Percentiles rank a stretch among this genome's conserved stretches.
phyloP scores from a whole-genome alignment of 2,329 filamentous ascomycete species.

The Pseudogymnoascus sp. region DNA sequence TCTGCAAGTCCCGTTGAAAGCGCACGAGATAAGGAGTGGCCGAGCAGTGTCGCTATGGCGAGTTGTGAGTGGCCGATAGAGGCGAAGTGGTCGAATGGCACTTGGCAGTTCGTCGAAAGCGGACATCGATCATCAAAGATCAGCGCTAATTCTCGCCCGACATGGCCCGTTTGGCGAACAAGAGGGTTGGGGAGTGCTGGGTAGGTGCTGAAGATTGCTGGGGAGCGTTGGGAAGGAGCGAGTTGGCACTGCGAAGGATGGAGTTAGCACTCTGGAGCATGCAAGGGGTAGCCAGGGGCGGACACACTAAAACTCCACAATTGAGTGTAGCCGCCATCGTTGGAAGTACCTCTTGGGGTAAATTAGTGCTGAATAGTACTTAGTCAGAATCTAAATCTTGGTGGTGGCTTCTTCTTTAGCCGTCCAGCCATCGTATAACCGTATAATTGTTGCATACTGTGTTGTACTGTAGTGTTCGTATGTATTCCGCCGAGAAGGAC shows the following conservation, averaged over 20 bases:
- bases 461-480: background rate
- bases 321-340: background rate
- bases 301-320: background rate
- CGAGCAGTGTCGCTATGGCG: background rate
- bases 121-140: background rate
- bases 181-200: background rate
- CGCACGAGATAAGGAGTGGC: conserved; percentile 1
- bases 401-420: background rate
- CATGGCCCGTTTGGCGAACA: background rate
- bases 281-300: background rate
- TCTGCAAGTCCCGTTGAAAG: background rate
- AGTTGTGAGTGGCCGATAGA: background rate
- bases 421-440: background rate
- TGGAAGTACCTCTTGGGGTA: background rate
- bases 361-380: background rate
- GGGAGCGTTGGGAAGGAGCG: no score
- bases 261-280: background rate
- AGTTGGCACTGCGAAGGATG: background rate
- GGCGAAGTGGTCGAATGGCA: background rate
- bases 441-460: background rate
- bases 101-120: background rate
- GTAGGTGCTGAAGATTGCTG: no score
- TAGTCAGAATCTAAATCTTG: conserved; percentile 3
- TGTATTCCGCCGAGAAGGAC: background rate
- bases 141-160: background rate